A percentile compares a stretch with the other conserved stretches of the same genome.
These are phyloP conservation scores for Chamaecyparis obtusa DNA, from an alignment of 75 land plant species.

Conservation along the genomic window DNA sequence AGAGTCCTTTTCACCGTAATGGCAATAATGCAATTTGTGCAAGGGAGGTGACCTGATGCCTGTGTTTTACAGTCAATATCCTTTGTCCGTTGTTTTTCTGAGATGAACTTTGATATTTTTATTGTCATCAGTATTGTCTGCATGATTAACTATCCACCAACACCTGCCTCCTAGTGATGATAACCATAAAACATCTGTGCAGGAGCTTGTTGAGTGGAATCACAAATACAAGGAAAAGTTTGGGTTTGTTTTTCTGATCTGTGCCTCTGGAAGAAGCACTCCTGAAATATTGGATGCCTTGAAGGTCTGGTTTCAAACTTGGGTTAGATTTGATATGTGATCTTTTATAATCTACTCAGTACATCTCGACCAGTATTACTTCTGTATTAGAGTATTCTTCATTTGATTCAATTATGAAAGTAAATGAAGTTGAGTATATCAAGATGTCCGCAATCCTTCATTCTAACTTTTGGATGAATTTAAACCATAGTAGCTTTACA, in stretches of 20 bases:
- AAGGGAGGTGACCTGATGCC: not conserved
- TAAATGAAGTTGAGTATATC: not conserved
- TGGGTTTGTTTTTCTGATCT: conserved; percentile 85
- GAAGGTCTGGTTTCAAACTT: conserved; percentile 49
- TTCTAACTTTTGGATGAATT: not conserved
- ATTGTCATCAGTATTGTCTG: not conserved
- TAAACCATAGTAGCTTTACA: no score
- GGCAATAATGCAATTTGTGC: not conserved
- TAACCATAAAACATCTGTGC: not conserved
- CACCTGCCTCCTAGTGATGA: not conserved
- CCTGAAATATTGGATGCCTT: conserved; percentile 68
- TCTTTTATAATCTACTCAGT: not conserved
- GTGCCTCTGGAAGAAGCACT: conserved; percentile 81
- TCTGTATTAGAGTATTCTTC: not conserved
- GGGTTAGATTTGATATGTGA: not conserved
- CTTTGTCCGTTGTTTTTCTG: not conserved
- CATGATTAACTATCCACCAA: not conserved
- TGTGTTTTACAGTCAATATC: not conserved
- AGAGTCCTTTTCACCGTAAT: not conserved
- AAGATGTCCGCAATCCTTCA: not conserved
- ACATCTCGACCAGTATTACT: not conserved
- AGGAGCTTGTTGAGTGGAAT: conserved; percentile 94
- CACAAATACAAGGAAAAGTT: conserved; percentile 71
- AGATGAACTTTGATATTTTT: not conserved
- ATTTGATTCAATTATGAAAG: not conserved